Base-by-base conservation (phyloP, 768 basidiomycete species). In the Rhodocollybia butyracea region DNA sequence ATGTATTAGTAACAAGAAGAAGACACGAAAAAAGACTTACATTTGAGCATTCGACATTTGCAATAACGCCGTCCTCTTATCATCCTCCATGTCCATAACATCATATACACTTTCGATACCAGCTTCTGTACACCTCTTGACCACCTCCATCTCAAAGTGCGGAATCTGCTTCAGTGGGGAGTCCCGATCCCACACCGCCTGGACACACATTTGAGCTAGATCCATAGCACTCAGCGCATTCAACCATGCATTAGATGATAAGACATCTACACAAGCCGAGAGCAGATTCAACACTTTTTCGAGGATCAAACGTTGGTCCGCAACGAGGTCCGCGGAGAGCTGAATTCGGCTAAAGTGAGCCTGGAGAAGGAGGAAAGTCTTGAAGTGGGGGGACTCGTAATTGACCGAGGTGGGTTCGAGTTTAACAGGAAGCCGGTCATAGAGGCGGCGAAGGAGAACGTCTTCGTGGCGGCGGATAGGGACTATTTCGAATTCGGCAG, bases 41-140 rank as follows among this genome's bases (percentile, higher is more conserved):
- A 98, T 92, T 68, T 97, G 90, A 36, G 79, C 74, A 1, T 86
- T 76, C 53, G 86, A 84, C 91, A 99, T 94, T 64, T 88, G 84
- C 27, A 98, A 72, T 22, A 98, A 73, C 52, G 84, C 75, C 55
- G 83, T 90, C 32, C 97, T 82, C 65, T 91, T 80, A 56, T 90
- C 88, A 62, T 98, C 96, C 65, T 98, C 97, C 85, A 98, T 85
- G 68, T 98, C 97, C 91, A 98, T 97, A 59, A 98, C 81, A 66
- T 98, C 97, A 67, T 98, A 97, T 0, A 99, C 94, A 1, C 91
- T 89, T 57, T 93, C 91, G 52, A 97, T 76, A 7, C 82, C 82
- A 6, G 86, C 89, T 0, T 78, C 82, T 66, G 89, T 89, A 76
- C 94, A 98, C 10, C 94, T 84, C 64, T 85, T 82, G 66, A 98